Base-by-base conservation (phyloP, 2,329 filamentous ascomycete genomes). In the Botryosphaeria agaves region DNA sequence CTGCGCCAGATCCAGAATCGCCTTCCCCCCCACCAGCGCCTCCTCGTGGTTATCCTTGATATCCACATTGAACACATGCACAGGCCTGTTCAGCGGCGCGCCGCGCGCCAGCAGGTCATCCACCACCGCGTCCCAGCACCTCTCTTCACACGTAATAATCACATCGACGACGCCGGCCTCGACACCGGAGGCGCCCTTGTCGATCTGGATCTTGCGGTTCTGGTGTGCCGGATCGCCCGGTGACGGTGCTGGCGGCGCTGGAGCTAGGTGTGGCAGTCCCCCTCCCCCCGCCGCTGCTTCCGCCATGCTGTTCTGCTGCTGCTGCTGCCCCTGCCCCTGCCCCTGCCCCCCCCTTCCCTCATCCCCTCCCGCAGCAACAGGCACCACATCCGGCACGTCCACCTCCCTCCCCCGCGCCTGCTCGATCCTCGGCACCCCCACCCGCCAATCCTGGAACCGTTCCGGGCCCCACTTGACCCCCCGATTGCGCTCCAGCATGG, bases 31-130 rank as follows among this genome's bases (percentile, higher is more conserved):
- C 2, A 94, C 69, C 14, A 87, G 65, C 0, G 89, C 89, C 55
- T 98, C 89, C 52, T 98, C 87, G 47, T 95, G 89, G 47, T 95
- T 98, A 56, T 98, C 89, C 53, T 80, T 87, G 47, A 98, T 98
- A 51, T 98, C 89, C 32, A 98, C 78, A 45, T 98, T 98, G 62
- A 98, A 92, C 33, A 98, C 82, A 49, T 98, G 89, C 1, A 98
- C 89, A 0, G 89, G 85, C 2, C 83, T 66, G 52, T 98, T 98
- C 34, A 98, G 62, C 3, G 81, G 78, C 0, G 78, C 73, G 5
- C 87, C 89, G 37, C 91, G 72, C 44, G 74, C 80, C 37, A 93
- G 71, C 31, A 98, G 62, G 51, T 98, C 87, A 45, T 98, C 89
- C 7, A 98, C 69, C 19, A 98, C 89, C 4, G 89, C 85, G 55